These are phyloP conservation scores for Esteya vermicola DNA, from an alignment of 2,329 filamentous ascomycete genomes.

Conservation along the genomic window DNA sequence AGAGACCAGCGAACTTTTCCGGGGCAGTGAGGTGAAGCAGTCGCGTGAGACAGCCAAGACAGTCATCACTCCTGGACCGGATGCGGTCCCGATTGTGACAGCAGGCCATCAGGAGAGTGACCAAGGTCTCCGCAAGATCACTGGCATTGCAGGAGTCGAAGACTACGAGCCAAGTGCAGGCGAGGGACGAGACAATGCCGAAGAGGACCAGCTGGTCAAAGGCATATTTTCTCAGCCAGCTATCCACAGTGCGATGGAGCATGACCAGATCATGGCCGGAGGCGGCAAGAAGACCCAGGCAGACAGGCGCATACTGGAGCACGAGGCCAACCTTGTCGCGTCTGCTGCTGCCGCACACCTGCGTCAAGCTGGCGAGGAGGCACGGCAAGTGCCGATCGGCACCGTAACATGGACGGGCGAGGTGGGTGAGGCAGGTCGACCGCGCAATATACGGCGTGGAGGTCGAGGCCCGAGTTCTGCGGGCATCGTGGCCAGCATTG, in stretches of 20 bases:
- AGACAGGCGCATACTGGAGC: conserved; percentile 63
- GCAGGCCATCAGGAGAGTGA: conserved; percentile 4
- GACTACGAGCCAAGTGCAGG: conserved; percentile 31
- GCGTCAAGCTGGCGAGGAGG: conserved; percentile 56
- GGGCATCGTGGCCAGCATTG: conserved; percentile 40
- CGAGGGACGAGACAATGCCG: conserved; percentile 26
- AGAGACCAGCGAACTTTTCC: conserved; percentile 76
- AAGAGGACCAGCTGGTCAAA: conserved; percentile 70
- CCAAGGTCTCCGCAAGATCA: conserved; percentile 27
- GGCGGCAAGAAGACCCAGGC: conserved; percentile 57
- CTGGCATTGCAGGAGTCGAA: conserved; percentile 50
- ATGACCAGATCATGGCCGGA: conserved; percentile 79
- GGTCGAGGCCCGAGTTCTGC: conserved; percentile 35
- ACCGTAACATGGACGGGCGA: conserved; percentile 90
- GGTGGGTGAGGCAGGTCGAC: conserved; percentile 62
- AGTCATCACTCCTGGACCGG: conserved; percentile 16
- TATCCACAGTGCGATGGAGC: conserved; percentile 83
- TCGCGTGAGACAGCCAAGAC: conserved; percentile 15
- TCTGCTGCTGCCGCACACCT: conserved; percentile 65
- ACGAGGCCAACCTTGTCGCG: conserved; percentile 69
- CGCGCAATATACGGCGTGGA: conserved; percentile 31
- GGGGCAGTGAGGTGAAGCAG: conserved; percentile 65
- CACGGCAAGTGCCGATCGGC: conserved; percentile 60
- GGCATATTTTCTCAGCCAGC: conserved; percentile 77
- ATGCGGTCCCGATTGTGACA: conserved; percentile 8